Evolutionary conservation across 148 eudicot genomes (phyloP).

Genomic region (Rhododendron vialii): DNA sequence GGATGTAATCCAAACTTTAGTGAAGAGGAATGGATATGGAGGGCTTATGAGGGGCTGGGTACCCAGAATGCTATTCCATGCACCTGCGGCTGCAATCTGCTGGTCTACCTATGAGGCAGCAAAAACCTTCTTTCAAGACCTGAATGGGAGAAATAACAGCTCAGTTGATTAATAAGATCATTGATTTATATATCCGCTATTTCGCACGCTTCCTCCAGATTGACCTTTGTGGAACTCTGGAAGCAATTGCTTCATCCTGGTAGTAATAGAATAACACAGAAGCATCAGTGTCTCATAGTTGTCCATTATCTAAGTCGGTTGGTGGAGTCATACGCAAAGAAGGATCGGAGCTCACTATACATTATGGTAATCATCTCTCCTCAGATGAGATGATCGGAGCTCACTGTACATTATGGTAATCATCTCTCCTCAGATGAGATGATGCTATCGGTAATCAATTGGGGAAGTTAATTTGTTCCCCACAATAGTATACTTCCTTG

Average conservation of each 20-base stretch:
- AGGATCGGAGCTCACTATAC: neutral
- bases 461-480: neutral
- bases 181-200: too few species aligned
- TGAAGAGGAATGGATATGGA: slow-evolving; percentile 37
- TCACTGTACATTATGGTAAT: neutral
- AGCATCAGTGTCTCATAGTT: slow-evolving; percentile 17
- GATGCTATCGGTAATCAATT: neutral
- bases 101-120: slow-evolving; percentile 57
- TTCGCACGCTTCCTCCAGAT: neutral
- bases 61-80: slow-evolving; percentile 53
- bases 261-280: slow-evolving; percentile 3
- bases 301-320: neutral
- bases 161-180: slow-evolving; percentile 18
- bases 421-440: neutral
- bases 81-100: slow-evolving; percentile 58
- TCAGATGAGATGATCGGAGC: neutral
- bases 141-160: slow-evolving; percentile 24
- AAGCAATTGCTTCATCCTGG: neutral
- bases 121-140: slow-evolving; percentile 36
- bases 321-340: neutral
- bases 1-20: slow-evolving; percentile 28
- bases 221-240: neutral
- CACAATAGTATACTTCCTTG: neutral
- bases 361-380: neutral
- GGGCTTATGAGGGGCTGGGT: slow-evolving; percentile 54